phyloP scores from a whole-genome alignment of 2,329 filamentous ascomycete species.

The Pyrenophora tritici-repentis region DNA sequence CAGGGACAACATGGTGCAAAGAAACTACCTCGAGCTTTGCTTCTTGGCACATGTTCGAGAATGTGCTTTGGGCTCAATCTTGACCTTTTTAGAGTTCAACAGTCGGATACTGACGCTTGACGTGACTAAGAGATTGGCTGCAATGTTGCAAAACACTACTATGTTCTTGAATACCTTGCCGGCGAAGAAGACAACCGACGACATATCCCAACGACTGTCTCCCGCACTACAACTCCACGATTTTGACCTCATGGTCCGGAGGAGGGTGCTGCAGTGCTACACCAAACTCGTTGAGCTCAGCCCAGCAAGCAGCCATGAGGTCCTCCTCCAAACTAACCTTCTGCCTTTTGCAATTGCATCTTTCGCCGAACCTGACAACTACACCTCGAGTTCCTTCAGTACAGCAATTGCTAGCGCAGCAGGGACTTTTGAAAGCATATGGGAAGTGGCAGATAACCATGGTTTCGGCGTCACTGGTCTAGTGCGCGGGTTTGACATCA shows the following conservation, averaged over 20 bases:
- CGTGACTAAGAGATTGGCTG: conserved; percentile 87
- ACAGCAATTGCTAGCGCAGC: conserved; percentile 90
- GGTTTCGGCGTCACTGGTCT: conserved; percentile 92
- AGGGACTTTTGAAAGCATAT: conserved; percentile 88
- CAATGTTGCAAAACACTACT: conserved; percentile 94
- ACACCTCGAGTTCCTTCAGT: conserved; percentile 81
- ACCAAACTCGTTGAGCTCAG: conserved; percentile 88
- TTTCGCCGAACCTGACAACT: conserved; percentile 91
- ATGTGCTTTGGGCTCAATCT: conserved; percentile 87
- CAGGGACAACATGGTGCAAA: conserved; percentile 84
- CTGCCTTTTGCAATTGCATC: conserved; percentile 86
- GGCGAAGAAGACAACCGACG: conserved; percentile 81
- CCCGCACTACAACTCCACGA: conserved; percentile 88
- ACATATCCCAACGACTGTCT: conserved; percentile 80
- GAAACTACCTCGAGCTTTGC: conserved; percentile 84
- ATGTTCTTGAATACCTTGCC: conserved; percentile 86
- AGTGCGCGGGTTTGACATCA: conserved; percentile 75
- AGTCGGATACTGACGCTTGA: conserved; percentile 88
- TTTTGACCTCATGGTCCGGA: conserved; percentile 88
- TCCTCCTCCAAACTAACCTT: conserved; percentile 87
- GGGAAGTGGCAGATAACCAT: conserved; percentile 93
- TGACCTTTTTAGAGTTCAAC: conserved; percentile 93
- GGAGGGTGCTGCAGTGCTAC: conserved; percentile 93
- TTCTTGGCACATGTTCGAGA: conserved; percentile 94
- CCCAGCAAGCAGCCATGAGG: conserved; percentile 81